Percentiles rank a stretch among this genome's conserved stretches.
phyloP scores from a whole-genome alignment of 1,284 basidiomycete genomes.

The Erythrobasidium hasegawianum region DNA sequence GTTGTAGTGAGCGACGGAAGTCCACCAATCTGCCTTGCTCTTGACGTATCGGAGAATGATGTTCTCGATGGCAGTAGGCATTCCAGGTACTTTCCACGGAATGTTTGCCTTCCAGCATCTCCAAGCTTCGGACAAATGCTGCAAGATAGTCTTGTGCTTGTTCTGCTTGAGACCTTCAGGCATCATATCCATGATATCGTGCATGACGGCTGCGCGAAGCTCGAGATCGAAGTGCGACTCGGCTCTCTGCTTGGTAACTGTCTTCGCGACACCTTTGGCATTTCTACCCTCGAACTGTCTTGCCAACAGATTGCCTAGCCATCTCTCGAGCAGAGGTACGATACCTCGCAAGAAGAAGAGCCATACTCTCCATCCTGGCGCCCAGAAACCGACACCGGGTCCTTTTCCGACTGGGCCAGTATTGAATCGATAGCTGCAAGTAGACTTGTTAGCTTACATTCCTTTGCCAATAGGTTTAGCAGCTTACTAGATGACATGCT shows the following conservation, averaged over 20 bases:
- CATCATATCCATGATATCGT: constrained; percentile 94
- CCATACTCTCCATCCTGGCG: constrained; percentile 99
- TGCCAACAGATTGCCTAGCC: constrained; percentile 95
- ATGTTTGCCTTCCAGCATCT: constrained; percentile 99
- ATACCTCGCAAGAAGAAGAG: constrained; percentile 99
- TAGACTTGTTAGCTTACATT: no score
- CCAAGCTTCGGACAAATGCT: constrained; percentile 97
- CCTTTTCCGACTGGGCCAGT: constrained; percentile 99
- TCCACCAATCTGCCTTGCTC: constrained; percentile 99
- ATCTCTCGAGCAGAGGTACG: constrained; percentile 92
- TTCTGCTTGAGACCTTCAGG: constrained; percentile 98
- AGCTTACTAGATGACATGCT: constrained; percentile 72
- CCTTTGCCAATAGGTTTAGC: no score
- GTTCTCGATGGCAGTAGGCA: constrained; percentile 98
- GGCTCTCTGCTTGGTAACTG: constrained; percentile 97
- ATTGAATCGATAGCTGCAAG: constrained; percentile 79
- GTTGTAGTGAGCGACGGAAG: constrained; percentile 69
- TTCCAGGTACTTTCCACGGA: constrained; percentile 94
- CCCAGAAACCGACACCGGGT: constrained; percentile 99
- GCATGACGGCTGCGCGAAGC: constrained; percentile 97
- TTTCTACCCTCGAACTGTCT: constrained; percentile 96
- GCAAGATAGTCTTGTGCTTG: constrained; percentile 97
- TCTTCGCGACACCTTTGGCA: constrained; percentile 65
- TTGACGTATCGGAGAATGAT: constrained; percentile 99
- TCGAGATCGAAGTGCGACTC: constrained; percentile 99